Evolutionary conservation across 805 yeast genomes (phyloP).

Genomic region (Wickerhamomyces pijperi): DNA sequence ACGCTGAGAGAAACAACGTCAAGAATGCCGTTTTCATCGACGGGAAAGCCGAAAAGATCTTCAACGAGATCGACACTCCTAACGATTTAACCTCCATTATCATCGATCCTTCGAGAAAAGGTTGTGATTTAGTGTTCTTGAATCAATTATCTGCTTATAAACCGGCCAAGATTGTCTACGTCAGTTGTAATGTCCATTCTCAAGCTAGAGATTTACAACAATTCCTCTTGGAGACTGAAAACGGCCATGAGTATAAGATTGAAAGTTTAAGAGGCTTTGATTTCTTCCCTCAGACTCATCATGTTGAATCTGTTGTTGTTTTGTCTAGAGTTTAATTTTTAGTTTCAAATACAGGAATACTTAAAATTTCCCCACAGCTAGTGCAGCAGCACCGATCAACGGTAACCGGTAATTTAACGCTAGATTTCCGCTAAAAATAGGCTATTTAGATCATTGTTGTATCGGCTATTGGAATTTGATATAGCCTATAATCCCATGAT

Average conservation of each 20-base stretch:
- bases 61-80: conserved; percentile 69
- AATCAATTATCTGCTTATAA: conserved; percentile 73
- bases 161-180: conserved; percentile 85
- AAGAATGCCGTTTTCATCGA: conserved; percentile 74
- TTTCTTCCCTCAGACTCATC: conserved; percentile 92
- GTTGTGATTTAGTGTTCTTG: conserved; percentile 83
- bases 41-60: conserved; percentile 88
- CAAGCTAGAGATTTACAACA: conserved; percentile 91
- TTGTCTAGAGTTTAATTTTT: conserved; percentile 24
- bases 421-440: too few species aligned
- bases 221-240: conserved; percentile 54
- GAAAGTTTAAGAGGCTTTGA: conserved; percentile 91
- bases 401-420: too few species aligned
- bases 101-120: conserved; percentile 95
- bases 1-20: conserved; percentile 68
- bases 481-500: too few species aligned
- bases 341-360: too few species aligned
- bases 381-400: too few species aligned
- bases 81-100: conserved; percentile 74
- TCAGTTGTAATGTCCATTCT: conserved; percentile 94
- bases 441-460: too few species aligned
- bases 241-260: conserved; percentile 54
- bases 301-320: conserved; percentile 82
- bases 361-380: too few species aligned
- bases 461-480: too few species aligned